phyloP scores from a whole-genome alignment of 2,329 filamentous ascomycete genomes.

The Helotiales sp. region DNA sequence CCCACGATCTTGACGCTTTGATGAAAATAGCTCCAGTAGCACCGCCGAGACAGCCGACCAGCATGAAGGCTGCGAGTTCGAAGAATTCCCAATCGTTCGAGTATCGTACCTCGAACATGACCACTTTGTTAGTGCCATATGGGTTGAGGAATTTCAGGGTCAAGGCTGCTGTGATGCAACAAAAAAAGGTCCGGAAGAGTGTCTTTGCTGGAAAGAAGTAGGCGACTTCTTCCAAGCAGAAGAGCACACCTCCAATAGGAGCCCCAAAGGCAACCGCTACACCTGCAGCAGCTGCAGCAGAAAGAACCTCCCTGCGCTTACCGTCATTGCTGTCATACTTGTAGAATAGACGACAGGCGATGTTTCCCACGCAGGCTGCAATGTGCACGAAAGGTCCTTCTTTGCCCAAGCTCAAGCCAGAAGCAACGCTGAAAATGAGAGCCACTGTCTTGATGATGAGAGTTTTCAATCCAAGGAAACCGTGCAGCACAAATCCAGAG shows the following conservation, averaged over 20 bases:
- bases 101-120: conserved; percentile 93
- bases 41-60: conserved; percentile 85
- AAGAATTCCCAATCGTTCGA: conserved; percentile 90
- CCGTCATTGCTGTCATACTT: conserved; percentile 96
- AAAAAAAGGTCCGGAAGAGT: conserved; percentile 96
- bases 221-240: conserved; percentile 90
- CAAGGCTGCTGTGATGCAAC: conserved; percentile 89
- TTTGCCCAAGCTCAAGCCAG: conserved; percentile 90
- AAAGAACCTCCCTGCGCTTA: conserved; percentile 91
- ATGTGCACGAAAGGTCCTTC: conserved; percentile 96
- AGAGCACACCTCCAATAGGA: conserved; percentile 85
- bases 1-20: conserved; percentile 91
- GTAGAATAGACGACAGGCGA: conserved; percentile 86
- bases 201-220: conserved; percentile 99
- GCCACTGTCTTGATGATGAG: conserved; percentile 82
- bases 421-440: conserved; percentile 85
- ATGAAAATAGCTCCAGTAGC: conserved; percentile 89
- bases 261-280: conserved; percentile 94
- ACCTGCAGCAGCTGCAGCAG: conserved; percentile 86
- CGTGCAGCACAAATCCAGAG: conserved; percentile 96
- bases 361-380: conserved; percentile 91
- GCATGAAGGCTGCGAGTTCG: conserved; percentile 79
- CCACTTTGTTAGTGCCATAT: conserved; percentile 94
- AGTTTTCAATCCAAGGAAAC: conserved; percentile 87
- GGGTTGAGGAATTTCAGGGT: conserved; percentile 95